Base-by-base conservation (phyloP, 164 flowering plant species). In the Akebia trifoliata region DNA sequence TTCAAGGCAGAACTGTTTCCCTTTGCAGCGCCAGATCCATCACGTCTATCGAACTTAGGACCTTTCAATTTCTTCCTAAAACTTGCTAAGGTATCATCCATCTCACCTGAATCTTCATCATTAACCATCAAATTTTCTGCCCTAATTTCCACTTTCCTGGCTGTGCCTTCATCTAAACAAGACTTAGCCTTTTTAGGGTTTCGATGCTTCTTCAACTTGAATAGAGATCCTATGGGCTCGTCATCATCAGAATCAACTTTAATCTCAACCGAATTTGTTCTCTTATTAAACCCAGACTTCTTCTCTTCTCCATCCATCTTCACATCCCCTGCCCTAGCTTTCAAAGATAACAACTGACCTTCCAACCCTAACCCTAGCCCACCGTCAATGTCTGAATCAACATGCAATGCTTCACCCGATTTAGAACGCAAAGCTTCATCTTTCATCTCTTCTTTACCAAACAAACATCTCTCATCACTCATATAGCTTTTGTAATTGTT, bases 11-110 rank as follows among this genome's bases (percentile, higher is more conserved):
- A 52, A 60, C 34, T 43, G 40, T 30, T 58, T 8, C 50, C 75
- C 59, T 49, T 70, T 17, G 40, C 18, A 7, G 7, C 36, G 29
- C 60, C 68, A 53, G 64, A 55, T 50, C 76, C 79, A 61, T 37
- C 47, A 62, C 69, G 78, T 60, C 70, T 58, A 32, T 57, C 56
- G n/a, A 26, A 74, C 76, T 86, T 86, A 0, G 89, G 88, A 57
- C 75, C 77, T 70, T 70, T 87, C 64, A 84, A 62, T 58, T 76
- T 80, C 79, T 79, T 79, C 82, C 74, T 76, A 50, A 83, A 78
- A 69, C 72, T 79, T 0, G 91, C 91, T 60, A 87, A 66, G 0
- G 97, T 86, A 60, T 84, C 84, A 42, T 84, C 78, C 94, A 83
- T 83, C 18, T 75, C 81, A 35, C 78, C 81, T 22, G 63, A 54